phyloP scores from a whole-genome alignment of 2,329 filamentous ascomycete genomes.

The Trichoderma pleuroti region DNA sequence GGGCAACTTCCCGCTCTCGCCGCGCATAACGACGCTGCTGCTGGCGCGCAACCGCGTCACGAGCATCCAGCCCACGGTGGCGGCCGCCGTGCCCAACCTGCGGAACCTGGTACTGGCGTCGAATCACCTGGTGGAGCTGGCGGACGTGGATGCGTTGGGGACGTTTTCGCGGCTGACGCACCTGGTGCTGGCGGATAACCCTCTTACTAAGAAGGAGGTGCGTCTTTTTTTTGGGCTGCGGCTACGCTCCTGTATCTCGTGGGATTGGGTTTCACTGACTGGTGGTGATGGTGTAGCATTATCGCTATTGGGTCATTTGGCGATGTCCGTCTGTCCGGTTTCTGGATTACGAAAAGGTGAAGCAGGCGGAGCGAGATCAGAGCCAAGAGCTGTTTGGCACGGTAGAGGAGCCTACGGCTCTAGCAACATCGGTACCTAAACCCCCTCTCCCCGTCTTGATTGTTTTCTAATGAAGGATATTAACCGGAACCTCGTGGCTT shows the following conservation, averaged over 20 bases:
- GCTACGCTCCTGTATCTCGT: neutral
- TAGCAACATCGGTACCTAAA: conserved; percentile 63
- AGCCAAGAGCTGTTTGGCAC: conserved; percentile 83
- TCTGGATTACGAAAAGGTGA: conserved; percentile 89
- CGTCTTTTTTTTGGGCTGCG: too few species aligned
- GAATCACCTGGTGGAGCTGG: conserved; percentile 79
- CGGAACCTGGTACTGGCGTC: conserved; percentile 76
- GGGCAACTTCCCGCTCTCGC: conserved; percentile 88
- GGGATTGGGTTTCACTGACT: neutral
- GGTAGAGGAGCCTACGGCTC: conserved; percentile 68
- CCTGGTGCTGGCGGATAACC: conserved; percentile 79
- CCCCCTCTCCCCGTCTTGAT: neutral
- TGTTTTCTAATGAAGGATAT: neutral
- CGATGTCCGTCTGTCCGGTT: conserved; percentile 80
- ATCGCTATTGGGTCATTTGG: conserved; percentile 90
- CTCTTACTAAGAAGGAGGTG: conserved; percentile 89
- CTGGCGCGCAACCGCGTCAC: conserved; percentile 85
- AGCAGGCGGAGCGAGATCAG: conserved; percentile 73
- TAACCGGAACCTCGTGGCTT: neutral
- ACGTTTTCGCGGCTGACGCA: conserved; percentile 70
- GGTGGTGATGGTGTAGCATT: conserved; percentile 61
- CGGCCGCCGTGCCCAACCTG: conserved; percentile 75
- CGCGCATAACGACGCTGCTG: conserved; percentile 81
- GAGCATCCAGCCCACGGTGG: conserved; percentile 72
- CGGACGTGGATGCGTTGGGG: conserved; percentile 78